Percentiles rank a stretch among this genome's conserved stretches.
Evolutionary conservation across 768 basidiomycete genomes (phyloP).

Genomic region (Tephrocybe sp.): DNA sequence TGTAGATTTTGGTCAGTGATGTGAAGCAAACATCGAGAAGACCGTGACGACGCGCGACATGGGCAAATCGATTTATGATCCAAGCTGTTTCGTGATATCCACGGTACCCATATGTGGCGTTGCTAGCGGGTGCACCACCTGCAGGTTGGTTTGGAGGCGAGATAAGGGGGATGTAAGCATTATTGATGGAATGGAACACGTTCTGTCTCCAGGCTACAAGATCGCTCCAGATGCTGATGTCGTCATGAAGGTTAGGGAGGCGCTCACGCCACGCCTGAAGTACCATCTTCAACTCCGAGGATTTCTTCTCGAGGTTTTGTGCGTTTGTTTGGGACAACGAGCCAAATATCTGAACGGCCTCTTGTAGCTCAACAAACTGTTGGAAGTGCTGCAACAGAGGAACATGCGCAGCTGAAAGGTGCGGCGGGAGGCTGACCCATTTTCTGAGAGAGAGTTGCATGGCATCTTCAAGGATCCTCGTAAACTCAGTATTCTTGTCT

Average conservation of each 20-base stretch:
- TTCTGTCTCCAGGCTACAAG: slow-evolving; percentile 99
- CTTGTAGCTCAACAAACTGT: slow-evolving; percentile 96
- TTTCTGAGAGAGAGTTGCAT: slow-evolving; percentile 96
- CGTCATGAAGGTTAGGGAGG: slow-evolving; percentile 92
- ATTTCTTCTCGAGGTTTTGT: slow-evolving; percentile 90
- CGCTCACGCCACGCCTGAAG: slow-evolving; percentile 97
- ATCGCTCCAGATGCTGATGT: slow-evolving; percentile 98
- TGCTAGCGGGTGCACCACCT: slow-evolving; percentile 44
- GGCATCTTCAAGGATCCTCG: slow-evolving; percentile 86
- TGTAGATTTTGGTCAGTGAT: slow-evolving; percentile 96
- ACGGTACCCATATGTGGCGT: slow-evolving; percentile 84
- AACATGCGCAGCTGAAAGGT: slow-evolving; percentile 89
- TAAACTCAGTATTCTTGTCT: slow-evolving; percentile 88
- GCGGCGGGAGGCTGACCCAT: slow-evolving; percentile 87
- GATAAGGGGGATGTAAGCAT: slow-evolving; percentile 92
- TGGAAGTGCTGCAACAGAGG: slow-evolving; percentile 97
- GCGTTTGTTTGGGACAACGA: slow-evolving; percentile 84
- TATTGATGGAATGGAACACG: slow-evolving; percentile 96
- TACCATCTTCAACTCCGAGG: slow-evolving; percentile 92
- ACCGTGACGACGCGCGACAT: slow-evolving; percentile 96
- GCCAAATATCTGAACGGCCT: slow-evolving; percentile 93
- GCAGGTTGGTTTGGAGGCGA: slow-evolving; percentile 48
- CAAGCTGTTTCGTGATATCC: slow-evolving; percentile 99
- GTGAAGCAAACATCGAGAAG: slow-evolving; percentile 94
- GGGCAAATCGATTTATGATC: slow-evolving; percentile 99